Evolutionary conservation across 805 yeast species (phyloP).

Genomic region (Clavispora fructus): DNA sequence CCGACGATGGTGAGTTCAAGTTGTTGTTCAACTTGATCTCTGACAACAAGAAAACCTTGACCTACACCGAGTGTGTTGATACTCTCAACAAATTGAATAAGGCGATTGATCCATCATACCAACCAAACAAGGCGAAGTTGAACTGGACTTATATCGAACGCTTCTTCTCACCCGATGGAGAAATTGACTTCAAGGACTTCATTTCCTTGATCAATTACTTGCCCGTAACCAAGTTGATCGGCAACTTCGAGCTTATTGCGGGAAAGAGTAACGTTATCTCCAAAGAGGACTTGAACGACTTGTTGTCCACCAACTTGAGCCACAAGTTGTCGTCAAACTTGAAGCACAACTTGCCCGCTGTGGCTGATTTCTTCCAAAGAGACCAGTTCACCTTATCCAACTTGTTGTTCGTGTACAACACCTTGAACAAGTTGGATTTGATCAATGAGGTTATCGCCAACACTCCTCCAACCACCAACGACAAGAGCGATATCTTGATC

Average conservation of each 20-base stretch:
- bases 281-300: conserved; percentile 26
- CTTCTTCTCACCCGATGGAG: conserved; percentile 37
- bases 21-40: conserved; percentile 49
- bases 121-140: conserved; percentile 35
- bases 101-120: conserved; percentile 38
- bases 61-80: conserved; percentile 32
- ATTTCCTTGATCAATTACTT: conserved; percentile 36
- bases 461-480: conserved; percentile 39
- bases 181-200: conserved; percentile 34
- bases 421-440: conserved; percentile 38
- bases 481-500: conserved; percentile 37
- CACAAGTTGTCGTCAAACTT: conserved; percentile 38
- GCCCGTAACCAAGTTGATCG: conserved; percentile 43
- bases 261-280: conserved; percentile 27
- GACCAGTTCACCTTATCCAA: conserved; percentile 32
- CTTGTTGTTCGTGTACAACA: conserved; percentile 35
- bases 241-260: conserved; percentile 34
- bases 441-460: conserved; percentile 43
- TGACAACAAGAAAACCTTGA: conserved; percentile 15
- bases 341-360: conserved; percentile 27
- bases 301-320: conserved; percentile 33
- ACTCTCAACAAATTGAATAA: conserved; percentile 32
- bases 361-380: conserved; percentile 33
- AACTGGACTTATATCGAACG: conserved; percentile 39
- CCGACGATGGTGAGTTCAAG: conserved; percentile 39